A percentile compares a stretch with the other conserved stretches of the same genome.
Evolutionary conservation across 1,139 yeast species (phyloP).

Genomic region (Taiozyma sp.): DNA sequence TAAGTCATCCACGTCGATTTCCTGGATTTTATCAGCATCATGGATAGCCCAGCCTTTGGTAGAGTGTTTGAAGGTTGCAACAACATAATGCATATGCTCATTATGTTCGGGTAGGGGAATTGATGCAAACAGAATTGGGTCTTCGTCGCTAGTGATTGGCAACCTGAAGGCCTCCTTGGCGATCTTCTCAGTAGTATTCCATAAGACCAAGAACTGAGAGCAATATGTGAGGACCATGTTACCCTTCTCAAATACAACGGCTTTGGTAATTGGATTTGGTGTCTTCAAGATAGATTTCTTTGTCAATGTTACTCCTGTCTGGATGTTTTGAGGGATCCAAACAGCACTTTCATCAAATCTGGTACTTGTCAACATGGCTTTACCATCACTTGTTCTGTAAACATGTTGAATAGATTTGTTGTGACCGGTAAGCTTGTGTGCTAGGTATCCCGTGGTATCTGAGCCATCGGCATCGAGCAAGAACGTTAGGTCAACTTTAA

Average conservation of each 20-base stretch:
- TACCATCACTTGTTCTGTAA: conserved; percentile 60
- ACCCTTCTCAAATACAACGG: conserved; percentile 53
- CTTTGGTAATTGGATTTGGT: conserved; percentile 38
- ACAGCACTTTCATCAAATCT: conserved; percentile 56
- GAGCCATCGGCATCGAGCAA: conserved; percentile 20
- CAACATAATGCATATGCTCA: conserved; percentile 36
- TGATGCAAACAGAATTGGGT: conserved; percentile 38
- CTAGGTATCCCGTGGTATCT: conserved; percentile 25
- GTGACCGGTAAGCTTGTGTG: conserved; percentile 76
- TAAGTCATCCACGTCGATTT: conserved; percentile 24
- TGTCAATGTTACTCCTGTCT: conserved; percentile 27
- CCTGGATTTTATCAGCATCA: conserved; percentile 25
- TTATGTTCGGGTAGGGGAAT: conserved; percentile 39
- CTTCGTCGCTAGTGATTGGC: conserved; percentile 13
- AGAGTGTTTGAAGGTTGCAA: conserved; percentile 36
- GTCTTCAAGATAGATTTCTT: conserved; percentile 30
- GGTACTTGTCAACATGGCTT: conserved; percentile 47
- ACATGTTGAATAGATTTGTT: conserved; percentile 70
- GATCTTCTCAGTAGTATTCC: conserved; percentile 49
- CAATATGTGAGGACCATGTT: conserved; percentile 43
- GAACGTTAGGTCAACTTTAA: conserved; percentile 35
- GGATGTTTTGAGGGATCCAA: conserved; percentile 43
- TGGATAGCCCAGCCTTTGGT: conserved; percentile 23
- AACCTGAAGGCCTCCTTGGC: conserved; percentile 13
- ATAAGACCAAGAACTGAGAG: conserved; percentile 44